Conservation (phyloP, 75 land plant species). For the Chamaecyparis obtusa region DNA sequence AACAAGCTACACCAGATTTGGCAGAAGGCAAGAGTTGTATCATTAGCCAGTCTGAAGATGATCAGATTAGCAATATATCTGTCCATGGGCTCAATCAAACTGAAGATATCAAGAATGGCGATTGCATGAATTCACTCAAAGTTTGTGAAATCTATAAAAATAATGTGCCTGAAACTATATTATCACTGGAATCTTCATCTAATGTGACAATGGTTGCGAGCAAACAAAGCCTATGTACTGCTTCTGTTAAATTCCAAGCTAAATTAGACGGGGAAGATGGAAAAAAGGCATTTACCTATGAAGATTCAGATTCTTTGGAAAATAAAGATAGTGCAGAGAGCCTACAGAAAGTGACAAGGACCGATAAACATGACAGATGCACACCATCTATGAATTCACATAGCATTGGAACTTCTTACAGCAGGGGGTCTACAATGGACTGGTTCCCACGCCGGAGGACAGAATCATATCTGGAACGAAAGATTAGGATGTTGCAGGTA, state of each 20-base stretch:
- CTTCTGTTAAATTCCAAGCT: background rate
- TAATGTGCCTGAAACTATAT: background rate
- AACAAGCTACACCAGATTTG: background rate
- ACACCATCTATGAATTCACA: background rate
- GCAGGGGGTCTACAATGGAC: slow-evolving; percentile 37
- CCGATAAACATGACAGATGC: background rate
- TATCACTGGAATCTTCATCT: background rate
- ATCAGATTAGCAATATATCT: background rate
- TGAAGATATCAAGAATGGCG: background rate
- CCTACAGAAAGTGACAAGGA: background rate
- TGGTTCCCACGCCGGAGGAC: slow-evolving; percentile 88
- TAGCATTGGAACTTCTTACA: background rate
- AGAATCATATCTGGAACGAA: slow-evolving; percentile 74
- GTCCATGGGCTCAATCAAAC: background rate
- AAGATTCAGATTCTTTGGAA: background rate
- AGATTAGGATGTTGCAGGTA: slow-evolving; percentile 83
- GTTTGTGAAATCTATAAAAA: background rate
- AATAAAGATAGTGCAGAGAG: background rate
- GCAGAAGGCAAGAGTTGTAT: background rate
- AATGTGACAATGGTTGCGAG: background rate
- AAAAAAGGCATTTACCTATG: background rate
- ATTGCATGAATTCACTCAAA: background rate
- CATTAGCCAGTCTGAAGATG: background rate
- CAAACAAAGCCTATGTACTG: background rate
- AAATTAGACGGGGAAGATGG: background rate